These are phyloP conservation scores for Anastatica hierochuntica DNA, from an alignment of 345 rosid genomes.

Conservation along the genomic window DNA sequence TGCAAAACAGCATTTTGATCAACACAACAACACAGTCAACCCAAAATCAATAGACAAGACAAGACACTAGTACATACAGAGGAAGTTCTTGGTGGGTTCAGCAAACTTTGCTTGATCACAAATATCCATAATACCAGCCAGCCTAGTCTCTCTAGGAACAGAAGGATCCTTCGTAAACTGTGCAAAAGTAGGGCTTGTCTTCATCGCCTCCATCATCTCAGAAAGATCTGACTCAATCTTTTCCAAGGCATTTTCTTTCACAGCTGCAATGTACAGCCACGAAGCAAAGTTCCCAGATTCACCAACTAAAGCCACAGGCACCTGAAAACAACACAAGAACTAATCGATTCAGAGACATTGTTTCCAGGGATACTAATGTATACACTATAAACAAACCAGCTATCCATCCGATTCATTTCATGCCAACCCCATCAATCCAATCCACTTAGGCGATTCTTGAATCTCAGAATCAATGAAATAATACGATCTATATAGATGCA, in stretches of 20 bases:
- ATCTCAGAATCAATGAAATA: too few species aligned
- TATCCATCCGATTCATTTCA: neutral
- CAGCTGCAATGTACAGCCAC: conserved; percentile 63
- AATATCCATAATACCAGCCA: conserved; percentile 55
- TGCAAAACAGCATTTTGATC: neutral
- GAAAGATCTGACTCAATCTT: conserved; percentile 68
- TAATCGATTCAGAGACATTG: neutral
- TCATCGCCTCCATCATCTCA: conserved; percentile 54
- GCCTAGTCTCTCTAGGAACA: conserved; percentile 47
- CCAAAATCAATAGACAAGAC: neutral
- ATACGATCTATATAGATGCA: too few species aligned
- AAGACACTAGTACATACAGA: conserved; percentile 39
- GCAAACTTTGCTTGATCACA: conserved; percentile 58
- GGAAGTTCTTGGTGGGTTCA: conserved; percentile 63
- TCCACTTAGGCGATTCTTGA: neutral
- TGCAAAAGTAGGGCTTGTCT: conserved; percentile 43
- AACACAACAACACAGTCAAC: neutral
- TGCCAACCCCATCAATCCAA: too few species aligned
- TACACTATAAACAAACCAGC: neutral
- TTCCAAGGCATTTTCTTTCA: conserved; percentile 52
- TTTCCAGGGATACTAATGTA: neutral
- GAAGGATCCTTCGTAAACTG: conserved; percentile 76
- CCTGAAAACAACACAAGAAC: conserved; percentile 30
- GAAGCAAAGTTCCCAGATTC: conserved; percentile 89
- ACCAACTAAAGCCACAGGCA: conserved; percentile 63